Conservation (phyloP, 1,284 basidiomycete genomes). For the Amylostereum chailletii region DNA sequence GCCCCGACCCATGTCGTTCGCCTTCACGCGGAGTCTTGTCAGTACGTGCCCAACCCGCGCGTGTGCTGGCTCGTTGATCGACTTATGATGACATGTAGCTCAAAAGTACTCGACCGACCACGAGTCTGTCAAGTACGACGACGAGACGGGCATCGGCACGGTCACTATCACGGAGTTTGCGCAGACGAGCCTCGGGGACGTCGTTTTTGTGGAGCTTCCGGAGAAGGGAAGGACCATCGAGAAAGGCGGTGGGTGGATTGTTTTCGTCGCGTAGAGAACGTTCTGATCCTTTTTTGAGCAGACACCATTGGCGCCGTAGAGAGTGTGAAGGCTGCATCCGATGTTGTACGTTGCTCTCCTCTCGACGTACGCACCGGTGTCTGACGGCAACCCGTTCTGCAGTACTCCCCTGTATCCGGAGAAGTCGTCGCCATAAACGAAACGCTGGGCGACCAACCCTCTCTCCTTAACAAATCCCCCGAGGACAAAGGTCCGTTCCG, state of each 20-base stretch:
- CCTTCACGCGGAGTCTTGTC: conserved; percentile 25
- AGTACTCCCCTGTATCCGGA: conserved; percentile 93
- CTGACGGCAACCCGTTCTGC: neutral
- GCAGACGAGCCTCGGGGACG: conserved; percentile 89
- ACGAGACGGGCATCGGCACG: conserved; percentile 71
- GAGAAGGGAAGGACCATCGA: conserved; percentile 56
- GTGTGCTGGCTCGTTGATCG: neutral
- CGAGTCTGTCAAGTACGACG: conserved; percentile 83
- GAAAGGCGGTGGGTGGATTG: conserved; percentile 63
- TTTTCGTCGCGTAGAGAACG: neutral
- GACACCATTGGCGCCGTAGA: conserved; percentile 94
- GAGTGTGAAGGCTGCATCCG: conserved; percentile 96
- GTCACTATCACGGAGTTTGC: conserved; percentile 93
- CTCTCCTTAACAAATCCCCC: conserved; percentile 85
- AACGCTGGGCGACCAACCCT: conserved; percentile 60
- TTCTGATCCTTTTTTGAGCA: conserved; percentile 21
- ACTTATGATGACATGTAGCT: conserved; percentile 35
- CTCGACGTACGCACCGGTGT: conserved; percentile 1
- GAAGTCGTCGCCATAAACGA: conserved; percentile 77
- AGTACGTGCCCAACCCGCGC: conserved; percentile 21
- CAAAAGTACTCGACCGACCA: conserved; percentile 86
- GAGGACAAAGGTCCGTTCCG: conserved; percentile 70
- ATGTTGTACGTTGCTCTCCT: conserved; percentile 51
- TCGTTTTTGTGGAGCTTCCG: conserved; percentile 96
- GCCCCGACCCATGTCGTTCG: conserved; percentile 11